These are phyloP conservation scores for Verticillium isaacii DNA, from an alignment of 2,329 filamentous ascomycete genomes.

Conservation along the genomic window DNA sequence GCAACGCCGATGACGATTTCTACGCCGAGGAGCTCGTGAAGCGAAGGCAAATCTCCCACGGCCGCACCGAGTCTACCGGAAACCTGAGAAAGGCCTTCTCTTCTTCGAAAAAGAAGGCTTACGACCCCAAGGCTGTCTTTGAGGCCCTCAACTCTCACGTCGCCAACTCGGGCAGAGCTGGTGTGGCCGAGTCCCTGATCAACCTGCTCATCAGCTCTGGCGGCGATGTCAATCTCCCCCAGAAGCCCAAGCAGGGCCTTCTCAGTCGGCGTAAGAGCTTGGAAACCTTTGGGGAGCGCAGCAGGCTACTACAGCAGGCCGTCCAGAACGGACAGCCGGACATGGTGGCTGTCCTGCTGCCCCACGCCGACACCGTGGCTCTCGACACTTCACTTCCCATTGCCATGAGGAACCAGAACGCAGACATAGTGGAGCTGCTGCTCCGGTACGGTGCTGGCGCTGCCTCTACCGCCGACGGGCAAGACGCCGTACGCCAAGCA, in stretches of 20 bases:
- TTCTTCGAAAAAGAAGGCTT: constrained; percentile 43
- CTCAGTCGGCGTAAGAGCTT: constrained; percentile 44
- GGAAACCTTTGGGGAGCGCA: constrained; percentile 42
- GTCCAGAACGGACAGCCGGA: constrained; percentile 45
- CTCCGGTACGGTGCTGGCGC: constrained; percentile 36
- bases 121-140: constrained; percentile 49
- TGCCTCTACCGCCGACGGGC: constrained; percentile 36
- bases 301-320: constrained; percentile 45
- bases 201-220: constrained; percentile 43
- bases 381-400: constrained; percentile 45
- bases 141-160: constrained; percentile 46
- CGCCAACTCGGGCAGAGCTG: constrained; percentile 42
- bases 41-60: constrained; percentile 30
- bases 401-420: constrained; percentile 40
- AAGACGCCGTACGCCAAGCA: constrained; percentile 48
- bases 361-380: constrained; percentile 45
- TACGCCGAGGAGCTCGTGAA: constrained; percentile 51
- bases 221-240: constrained; percentile 42
- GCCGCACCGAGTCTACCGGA: constrained; percentile 21
- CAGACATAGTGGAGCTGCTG: constrained; percentile 39
- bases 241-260: constrained; percentile 42
- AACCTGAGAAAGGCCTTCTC: constrained; percentile 35
- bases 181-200: constrained; percentile 52
- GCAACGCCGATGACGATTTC: constrained; percentile 43
- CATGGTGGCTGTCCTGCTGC: constrained; percentile 49